Conservation (phyloP, 2,329 filamentous ascomycete genomes). For the Iodosphaeria phyllophila region DNA sequence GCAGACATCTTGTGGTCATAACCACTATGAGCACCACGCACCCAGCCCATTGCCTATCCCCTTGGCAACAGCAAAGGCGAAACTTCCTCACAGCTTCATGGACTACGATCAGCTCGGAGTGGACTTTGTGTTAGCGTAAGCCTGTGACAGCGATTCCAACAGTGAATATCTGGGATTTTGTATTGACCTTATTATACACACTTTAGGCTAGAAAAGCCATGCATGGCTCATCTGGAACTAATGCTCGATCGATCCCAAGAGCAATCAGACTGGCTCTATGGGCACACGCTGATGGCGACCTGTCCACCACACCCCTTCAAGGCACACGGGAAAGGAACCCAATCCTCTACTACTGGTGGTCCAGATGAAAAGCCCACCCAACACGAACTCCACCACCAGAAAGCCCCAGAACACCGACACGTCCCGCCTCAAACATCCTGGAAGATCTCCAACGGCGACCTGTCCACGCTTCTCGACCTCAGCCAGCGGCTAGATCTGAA, state of each 20-base stretch:
- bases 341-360: too few species aligned
- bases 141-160: too few species aligned
- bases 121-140: conserved; percentile 85
- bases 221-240: conserved; percentile 79
- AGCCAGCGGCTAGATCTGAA: conserved; percentile 69
- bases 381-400: conserved; percentile 28
- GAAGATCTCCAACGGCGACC: conserved; percentile 56
- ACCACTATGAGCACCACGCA: conserved; percentile 12
- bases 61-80: too few species aligned
- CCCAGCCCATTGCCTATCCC: too few species aligned
- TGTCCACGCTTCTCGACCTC: conserved; percentile 67
- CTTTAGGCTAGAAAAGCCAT: conserved; percentile 77
- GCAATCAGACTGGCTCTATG: conserved; percentile 52
- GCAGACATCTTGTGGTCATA: conserved; percentile 12
- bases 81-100: conserved; percentile 21
- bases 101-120: conserved; percentile 73
- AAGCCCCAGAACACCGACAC: conserved; percentile 2
- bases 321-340: too few species aligned
- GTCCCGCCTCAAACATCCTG: conserved; percentile 52
- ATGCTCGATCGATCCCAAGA: conserved; percentile 43
- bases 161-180: too few species aligned
- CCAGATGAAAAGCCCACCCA: too few species aligned
- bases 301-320: conserved; percentile 54
- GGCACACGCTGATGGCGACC: conserved; percentile 84
- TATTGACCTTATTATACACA: too few species aligned